Percentiles rank a stretch among this genome's conserved stretches.
These are phyloP conservation scores for Phaeosphaeria sp. DNA, from an alignment of 2,329 filamentous ascomycete species.

Conservation along the genomic window DNA sequence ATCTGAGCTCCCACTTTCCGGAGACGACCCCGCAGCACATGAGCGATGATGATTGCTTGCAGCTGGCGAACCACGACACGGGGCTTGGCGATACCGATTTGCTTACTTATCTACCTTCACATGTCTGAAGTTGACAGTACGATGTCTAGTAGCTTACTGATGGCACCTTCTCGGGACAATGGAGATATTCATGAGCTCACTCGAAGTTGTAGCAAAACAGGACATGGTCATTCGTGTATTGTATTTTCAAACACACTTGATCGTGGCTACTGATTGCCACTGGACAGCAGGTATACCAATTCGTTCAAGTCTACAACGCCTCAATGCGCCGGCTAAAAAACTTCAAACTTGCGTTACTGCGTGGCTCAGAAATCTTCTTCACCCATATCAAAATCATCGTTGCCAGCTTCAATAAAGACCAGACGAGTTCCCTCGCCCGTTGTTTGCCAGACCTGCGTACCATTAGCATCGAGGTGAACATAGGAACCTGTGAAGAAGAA, in stretches of 20 bases:
- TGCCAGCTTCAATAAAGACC: slow-evolving; percentile 62
- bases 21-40: slow-evolving; percentile 20
- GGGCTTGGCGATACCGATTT: slow-evolving; percentile 13
- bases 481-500: slow-evolving; percentile 3
- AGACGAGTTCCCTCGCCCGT: slow-evolving; percentile 61
- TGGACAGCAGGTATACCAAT: neutral
- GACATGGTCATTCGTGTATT: slow-evolving; percentile 13
- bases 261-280: neutral
- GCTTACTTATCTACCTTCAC: neutral
- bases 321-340: slow-evolving; percentile 29
- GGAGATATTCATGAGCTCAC: neutral
- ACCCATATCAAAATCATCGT: slow-evolving; percentile 54
- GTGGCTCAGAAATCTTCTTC: slow-evolving; percentile 42
- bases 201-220: neutral
- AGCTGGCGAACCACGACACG: slow-evolving; percentile 3
- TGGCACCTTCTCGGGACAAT: neutral
- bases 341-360: slow-evolving; percentile 14
- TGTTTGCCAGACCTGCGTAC: slow-evolving; percentile 60
- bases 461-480: slow-evolving; percentile 35
- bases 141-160: no score
- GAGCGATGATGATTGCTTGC: slow-evolving; percentile 17
- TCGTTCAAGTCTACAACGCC: slow-evolving; percentile 31
- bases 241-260: neutral
- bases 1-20: slow-evolving; percentile 15
- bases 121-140: neutral